Evolutionary conservation across 2,329 filamentous ascomycete species (phyloP), one percentile per base, ranked within the genome.

Genomic region (Colletotrichum cereale): DNA sequence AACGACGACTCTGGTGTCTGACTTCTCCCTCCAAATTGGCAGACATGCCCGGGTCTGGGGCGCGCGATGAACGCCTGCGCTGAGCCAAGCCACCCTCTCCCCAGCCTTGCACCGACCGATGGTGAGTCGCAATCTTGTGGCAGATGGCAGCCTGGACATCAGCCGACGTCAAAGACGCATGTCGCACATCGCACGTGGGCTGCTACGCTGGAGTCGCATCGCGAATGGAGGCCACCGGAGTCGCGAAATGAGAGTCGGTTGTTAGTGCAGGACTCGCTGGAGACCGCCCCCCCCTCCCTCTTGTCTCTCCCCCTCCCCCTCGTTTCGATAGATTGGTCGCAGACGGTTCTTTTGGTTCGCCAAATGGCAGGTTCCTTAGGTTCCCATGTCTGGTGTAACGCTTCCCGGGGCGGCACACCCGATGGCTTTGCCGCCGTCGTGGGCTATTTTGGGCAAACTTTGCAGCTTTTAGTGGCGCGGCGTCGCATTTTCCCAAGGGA

Each of bases 381-480:
- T 26, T 29, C 34, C 47, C 36, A 34, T 55, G 26, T 47, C 52
- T 62, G 56, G 56, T 67, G 67, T 56, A 62, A 67, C 63, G 36
- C 42, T 67, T 12, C 42, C 63, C n/a, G 16, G 60, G 36, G 56
- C 55, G 47, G 31, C 62, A 66, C 62, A 38, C 47, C 67, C 38
- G 11, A 56, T 40, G 44, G 56, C 67, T 62, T 56, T 62, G 48
- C 47, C 38, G 34, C 24, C 34, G 21, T 24, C 8, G 14, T 61
- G 8, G 8, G n/a, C 31, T 62, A 56, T 56, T 56, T 29, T n/a
- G 38, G 24, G 56, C 18, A 42, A 55, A 44, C 8, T 44, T 7
- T 21, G 3, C 36, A 6, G 31, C 18, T 24, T 24, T 53, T 62
- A 42, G 47, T 8, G 60, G 34, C 47, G 47, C 29, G 21, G 60